phyloP scores from a whole-genome alignment of 129 eudicot genomes.

The Saussurea involucrata region DNA sequence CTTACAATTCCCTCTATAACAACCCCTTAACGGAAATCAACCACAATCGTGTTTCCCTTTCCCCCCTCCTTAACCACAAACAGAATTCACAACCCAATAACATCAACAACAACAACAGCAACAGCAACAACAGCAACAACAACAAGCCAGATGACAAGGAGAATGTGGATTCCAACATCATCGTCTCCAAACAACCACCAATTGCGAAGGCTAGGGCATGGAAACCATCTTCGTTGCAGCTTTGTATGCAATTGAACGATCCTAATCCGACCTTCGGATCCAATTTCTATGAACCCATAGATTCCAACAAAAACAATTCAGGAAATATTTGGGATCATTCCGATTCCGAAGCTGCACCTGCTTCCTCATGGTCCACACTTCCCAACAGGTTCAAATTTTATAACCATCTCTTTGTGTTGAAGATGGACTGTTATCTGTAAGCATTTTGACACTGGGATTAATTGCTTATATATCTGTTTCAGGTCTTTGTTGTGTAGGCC shows the following conservation, averaged over 20 bases:
- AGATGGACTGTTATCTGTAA: not conserved
- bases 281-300: slow-evolving; percentile 41
- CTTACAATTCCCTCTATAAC: slow-evolving; percentile 41
- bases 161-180: slow-evolving; percentile 39
- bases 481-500: slow-evolving; percentile 84
- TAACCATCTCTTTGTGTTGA: not conserved
- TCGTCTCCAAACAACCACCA: slow-evolving; percentile 27
- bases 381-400: slow-evolving; percentile 63
- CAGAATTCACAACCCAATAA: slow-evolving; percentile 43
- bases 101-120: not conserved
- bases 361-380: slow-evolving; percentile 88
- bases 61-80: slow-evolving; percentile 23
- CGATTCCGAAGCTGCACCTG: slow-evolving; percentile 97
- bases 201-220: slow-evolving; percentile 37
- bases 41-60: slow-evolving; percentile 33
- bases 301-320: slow-evolving; percentile 49
- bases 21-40: slow-evolving; percentile 64
- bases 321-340: slow-evolving; percentile 86
- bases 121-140: not conserved
- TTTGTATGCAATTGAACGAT: slow-evolving; percentile 72
- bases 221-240: slow-evolving; percentile 83
- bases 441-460: not conserved
- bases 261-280: slow-evolving; percentile 52
- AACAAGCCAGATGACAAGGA: slow-evolving; percentile 10
- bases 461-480: slow-evolving; percentile 1